These are phyloP conservation scores for Sapria himalayana DNA, from an alignment of 345 rosid species.

Conservation along the genomic window DNA sequence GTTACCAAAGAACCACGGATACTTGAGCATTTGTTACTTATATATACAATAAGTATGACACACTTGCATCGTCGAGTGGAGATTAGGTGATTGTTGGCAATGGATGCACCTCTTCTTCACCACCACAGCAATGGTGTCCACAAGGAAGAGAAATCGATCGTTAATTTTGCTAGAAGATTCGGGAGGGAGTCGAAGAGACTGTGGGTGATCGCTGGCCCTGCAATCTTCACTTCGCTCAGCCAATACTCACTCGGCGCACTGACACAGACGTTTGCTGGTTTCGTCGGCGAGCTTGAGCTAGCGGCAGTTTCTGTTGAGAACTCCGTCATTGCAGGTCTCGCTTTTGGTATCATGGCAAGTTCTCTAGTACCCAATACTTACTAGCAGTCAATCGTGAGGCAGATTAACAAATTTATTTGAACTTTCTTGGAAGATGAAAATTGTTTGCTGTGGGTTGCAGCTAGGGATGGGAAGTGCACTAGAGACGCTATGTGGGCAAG, in stretches of 20 bases:
- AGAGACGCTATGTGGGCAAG: constrained; percentile 89
- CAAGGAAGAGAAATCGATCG: not conserved
- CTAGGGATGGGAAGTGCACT: constrained; percentile 91
- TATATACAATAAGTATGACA: not conserved
- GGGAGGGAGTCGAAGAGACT: constrained; percentile 47
- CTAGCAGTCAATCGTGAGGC: too few relatives aligned
- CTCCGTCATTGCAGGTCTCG: constrained; percentile 71
- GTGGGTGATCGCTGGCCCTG: constrained; percentile 77
- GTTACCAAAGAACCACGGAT: constrained; percentile 3
- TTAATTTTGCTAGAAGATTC: constrained; percentile 19
- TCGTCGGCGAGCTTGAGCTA: constrained; percentile 49
- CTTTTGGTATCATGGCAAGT: constrained; percentile 68
- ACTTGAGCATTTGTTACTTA: not conserved
- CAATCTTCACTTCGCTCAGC: constrained; percentile 48
- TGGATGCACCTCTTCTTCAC: constrained; percentile 19
- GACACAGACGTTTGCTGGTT: constrained; percentile 70
- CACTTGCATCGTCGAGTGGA: too few relatives aligned
- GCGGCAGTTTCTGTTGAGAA: constrained; percentile 85
- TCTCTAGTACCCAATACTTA: constrained; percentile 1
- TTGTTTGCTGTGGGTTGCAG: constrained; percentile 15
- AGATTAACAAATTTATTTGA: not conserved
- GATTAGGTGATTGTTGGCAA: constrained; percentile 10
- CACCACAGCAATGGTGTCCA: not conserved
- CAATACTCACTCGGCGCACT: constrained; percentile 87
- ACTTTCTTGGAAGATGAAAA: not conserved